Conservation (phyloP, 2,329 filamentous ascomycete species). For the Neopestalotiopsis rosae region DNA sequence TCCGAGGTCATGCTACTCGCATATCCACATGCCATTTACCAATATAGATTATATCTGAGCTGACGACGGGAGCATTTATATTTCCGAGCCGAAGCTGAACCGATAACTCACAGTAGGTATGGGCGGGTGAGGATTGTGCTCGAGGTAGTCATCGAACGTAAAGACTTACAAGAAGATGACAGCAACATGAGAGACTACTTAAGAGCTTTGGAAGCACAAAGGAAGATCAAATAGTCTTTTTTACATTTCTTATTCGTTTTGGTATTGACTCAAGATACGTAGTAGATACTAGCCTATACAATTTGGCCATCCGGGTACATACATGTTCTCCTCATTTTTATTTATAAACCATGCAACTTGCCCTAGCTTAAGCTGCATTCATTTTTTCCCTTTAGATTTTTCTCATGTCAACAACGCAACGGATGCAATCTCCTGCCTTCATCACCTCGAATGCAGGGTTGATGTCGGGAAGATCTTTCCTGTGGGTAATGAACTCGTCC, state of each 20-base stretch:
- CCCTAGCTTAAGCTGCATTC: background rate
- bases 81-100: no score
- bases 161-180: no score
- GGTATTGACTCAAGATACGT: background rate
- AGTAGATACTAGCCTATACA: background rate
- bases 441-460: slow-evolving; percentile 92
- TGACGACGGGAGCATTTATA: no score
- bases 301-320: slow-evolving; percentile 16
- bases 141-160: no score
- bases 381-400: background rate
- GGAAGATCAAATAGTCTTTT: background rate
- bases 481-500: slow-evolving; percentile 98
- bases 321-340: slow-evolving; percentile 11
- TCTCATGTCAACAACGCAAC: slow-evolving; percentile 80
- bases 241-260: background rate
- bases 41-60: no score
- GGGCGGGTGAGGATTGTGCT: no score
- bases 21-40: no score
- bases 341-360: background rate
- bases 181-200: no score
- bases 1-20: no score
- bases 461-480: slow-evolving; percentile 81
- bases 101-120: no score
- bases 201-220: no score
- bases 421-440: slow-evolving; percentile 96